Evolutionary conservation across 2,329 filamentous ascomycete species (phyloP).

Genomic region (Zelopaecilomyces penicillatus): DNA sequence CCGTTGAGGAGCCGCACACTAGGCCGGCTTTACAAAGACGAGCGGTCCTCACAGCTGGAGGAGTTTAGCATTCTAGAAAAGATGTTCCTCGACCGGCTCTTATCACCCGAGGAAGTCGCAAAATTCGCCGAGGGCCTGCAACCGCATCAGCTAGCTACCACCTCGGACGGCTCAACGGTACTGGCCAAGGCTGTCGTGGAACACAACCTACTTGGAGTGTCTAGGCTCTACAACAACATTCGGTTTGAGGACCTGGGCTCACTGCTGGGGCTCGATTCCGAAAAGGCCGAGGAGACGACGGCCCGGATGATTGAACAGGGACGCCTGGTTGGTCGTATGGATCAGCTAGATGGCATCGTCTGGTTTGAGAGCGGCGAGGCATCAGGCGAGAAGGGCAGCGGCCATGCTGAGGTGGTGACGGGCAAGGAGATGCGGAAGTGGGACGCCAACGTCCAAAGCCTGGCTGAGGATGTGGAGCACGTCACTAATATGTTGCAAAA

Average conservation of each 20-base stretch:
- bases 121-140: constrained; percentile 74
- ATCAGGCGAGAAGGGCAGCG: constrained; percentile 58
- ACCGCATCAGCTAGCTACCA: constrained; percentile 84
- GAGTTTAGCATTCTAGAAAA: constrained; percentile 91
- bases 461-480: constrained; percentile 85
- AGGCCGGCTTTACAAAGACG: constrained; percentile 86
- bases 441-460: constrained; percentile 78
- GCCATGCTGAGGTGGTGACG: constrained; percentile 53
- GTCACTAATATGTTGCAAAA: constrained; percentile 74
- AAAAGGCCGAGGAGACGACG: constrained; percentile 83
- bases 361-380: constrained; percentile 74
- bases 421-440: constrained; percentile 72
- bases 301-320: constrained; percentile 95
- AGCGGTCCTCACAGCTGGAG: constrained; percentile 63
- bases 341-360: constrained; percentile 84
- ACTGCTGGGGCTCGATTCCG: constrained; percentile 68
- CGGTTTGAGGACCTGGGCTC: constrained; percentile 64
- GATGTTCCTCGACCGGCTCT: constrained; percentile 86
- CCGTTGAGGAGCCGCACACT: constrained; percentile 74
- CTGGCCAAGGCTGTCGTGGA: constrained; percentile 89
- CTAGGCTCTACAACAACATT: constrained; percentile 71
- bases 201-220: constrained; percentile 86
- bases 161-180: constrained; percentile 84
- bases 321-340: constrained; percentile 77
- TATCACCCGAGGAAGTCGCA: constrained; percentile 73